A percentile compares a stretch with the other conserved stretches of the same genome.
phyloP scores from a whole-genome alignment of 2,329 filamentous ascomycete genomes.

The Monilinia vaccinii-corymbosi region DNA sequence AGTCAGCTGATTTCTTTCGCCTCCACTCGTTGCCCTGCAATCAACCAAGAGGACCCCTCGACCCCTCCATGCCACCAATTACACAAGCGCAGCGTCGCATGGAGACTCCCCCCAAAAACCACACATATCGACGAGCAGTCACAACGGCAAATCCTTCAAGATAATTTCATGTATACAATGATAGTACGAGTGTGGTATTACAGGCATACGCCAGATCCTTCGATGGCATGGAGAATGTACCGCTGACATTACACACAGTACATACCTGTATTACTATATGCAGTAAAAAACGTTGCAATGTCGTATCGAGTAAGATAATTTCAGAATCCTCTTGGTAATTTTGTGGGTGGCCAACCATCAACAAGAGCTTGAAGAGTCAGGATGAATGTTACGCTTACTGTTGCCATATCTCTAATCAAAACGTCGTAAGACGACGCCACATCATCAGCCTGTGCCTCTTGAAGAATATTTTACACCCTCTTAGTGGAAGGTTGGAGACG shows the following conservation, averaged over 20 bases:
- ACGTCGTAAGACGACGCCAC: conserved; percentile 7
- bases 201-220: not conserved
- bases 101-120: not conserved
- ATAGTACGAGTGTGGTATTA: not conserved
- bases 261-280: not conserved
- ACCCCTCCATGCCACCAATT: conserved; percentile 6
- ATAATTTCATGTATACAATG: not conserved
- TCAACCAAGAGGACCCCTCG: not conserved
- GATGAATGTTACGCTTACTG: conserved; percentile 10
- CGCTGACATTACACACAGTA: not conserved
- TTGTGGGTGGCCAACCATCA: not conserved
- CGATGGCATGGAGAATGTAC: not conserved
- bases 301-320: not conserved
- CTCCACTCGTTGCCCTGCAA: not conserved
- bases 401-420: conserved; percentile 17
- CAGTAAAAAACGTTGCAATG: not conserved
- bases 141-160: not conserved
- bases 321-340: not conserved
- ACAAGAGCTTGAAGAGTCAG: not conserved
- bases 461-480: not conserved
- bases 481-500: not conserved
- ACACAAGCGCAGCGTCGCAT: not conserved
- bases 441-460: conserved; percentile 10
- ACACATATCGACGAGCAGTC: not conserved
- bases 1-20: not conserved